phyloP scores from a whole-genome alignment of 2,329 filamentous ascomycete genomes.

The Calonectria honghensis region DNA sequence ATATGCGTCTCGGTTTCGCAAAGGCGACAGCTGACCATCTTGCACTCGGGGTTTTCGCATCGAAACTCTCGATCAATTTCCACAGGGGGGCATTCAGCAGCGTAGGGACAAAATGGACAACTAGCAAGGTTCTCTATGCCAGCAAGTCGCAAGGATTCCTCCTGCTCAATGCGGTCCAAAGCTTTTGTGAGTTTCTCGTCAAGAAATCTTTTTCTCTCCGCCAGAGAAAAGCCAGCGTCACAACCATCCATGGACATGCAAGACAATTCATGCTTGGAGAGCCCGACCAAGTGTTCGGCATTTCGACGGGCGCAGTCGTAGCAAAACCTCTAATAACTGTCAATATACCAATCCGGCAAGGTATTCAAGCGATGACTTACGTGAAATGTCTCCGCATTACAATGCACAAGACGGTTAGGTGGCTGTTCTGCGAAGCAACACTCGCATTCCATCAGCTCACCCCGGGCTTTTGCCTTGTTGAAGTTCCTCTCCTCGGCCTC shows the following conservation, averaged over 20 bases:
- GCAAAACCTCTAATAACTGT: slow-evolving; percentile 76
- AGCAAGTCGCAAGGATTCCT: slow-evolving; percentile 80
- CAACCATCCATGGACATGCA: slow-evolving; percentile 85
- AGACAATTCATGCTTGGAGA: slow-evolving; percentile 78
- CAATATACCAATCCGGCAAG: slow-evolving; percentile 26
- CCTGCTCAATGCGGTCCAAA: slow-evolving; percentile 82
- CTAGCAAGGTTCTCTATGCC: slow-evolving; percentile 82
- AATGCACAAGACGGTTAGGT: slow-evolving; percentile 81
- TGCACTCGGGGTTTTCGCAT: slow-evolving; percentile 81
- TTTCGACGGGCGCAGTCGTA: slow-evolving; percentile 77
- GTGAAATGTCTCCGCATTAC: slow-evolving; percentile 75
- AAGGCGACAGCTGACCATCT: slow-evolving; percentile 78
- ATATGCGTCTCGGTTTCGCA: slow-evolving; percentile 83
- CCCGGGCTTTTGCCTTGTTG: slow-evolving; percentile 64
- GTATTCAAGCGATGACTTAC: slow-evolving; percentile 52
- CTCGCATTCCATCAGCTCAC: slow-evolving; percentile 79
- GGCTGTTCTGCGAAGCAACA: slow-evolving; percentile 83
- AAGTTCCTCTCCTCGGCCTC: slow-evolving; percentile 63
- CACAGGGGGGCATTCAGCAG: slow-evolving; percentile 81
- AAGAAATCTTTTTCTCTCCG: slow-evolving; percentile 75
- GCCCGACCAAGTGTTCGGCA: slow-evolving; percentile 81
- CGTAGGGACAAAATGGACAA: slow-evolving; percentile 90
- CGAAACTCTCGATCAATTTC: slow-evolving; percentile 83
- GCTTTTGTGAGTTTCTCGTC: slow-evolving; percentile 75
- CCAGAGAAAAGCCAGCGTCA: slow-evolving; percentile 73